Base-by-base conservation (phyloP, 495 filamentous ascomycete genomes). In the Umbilicaria muhlenbergii region DNA sequence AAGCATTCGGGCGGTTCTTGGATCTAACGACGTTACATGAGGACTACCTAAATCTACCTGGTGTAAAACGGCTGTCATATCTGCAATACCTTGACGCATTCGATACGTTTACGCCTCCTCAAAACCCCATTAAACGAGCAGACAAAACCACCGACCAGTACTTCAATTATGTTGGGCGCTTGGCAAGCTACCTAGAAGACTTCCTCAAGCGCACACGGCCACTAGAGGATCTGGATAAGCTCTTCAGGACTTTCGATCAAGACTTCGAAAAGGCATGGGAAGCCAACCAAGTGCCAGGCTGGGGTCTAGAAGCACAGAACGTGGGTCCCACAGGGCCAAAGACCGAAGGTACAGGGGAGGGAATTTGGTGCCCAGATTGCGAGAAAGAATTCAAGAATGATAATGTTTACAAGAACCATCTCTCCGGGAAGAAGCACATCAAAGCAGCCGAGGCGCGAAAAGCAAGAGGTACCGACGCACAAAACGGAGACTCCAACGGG, bases 321-420 rank as follows among this genome's bases (percentile, higher is more conserved):
- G 56, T 60, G 18, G 64, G 60, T 8, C 39, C 61, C 15, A 52
- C 60, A 28, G 68, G 59, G 3, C 70, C 67, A 24, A 67, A 69
- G 47, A 65, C 67, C 0, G 67, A 73, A 52, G 77, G 70, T n/a
- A 68, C 71, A 3, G 72, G 74, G 0, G 83, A 86, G 28, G 84
- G 80, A 1, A 70, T 81, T 21, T 96, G 80, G 79, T 98, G 91
- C 51, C 65, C 76, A 1, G 85, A 86, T 45, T 98, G 91, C 63
- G 81, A 85, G 52, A 95, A 86, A 60, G 83, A 86, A 36, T 98
- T 95, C 65, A 86, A 81, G 58, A 96, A 94, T 48, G 81, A 91
- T 39, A 94, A 93, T 55, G 86, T 94, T 38, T 94, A 92, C 65
- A 85, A 83, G 52, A 77, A 73, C 33, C 91, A 98, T 59, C 68